Evolutionary conservation across 2,329 filamentous ascomycete genomes (phyloP).

Genomic region (Coniochaeta sp.): DNA sequence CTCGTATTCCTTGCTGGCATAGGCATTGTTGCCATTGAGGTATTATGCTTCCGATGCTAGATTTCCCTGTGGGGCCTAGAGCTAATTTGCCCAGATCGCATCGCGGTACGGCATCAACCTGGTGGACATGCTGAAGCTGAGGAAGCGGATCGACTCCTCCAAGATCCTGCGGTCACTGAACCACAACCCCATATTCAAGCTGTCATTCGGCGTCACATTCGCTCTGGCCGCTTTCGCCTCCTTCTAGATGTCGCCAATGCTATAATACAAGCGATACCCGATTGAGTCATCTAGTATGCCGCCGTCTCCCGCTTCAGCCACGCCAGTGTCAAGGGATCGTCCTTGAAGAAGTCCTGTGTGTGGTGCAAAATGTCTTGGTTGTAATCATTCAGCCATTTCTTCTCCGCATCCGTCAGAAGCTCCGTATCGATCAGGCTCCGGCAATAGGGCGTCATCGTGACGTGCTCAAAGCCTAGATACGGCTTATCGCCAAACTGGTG

Average conservation of each 20-base stretch:
- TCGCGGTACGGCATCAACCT: slow-evolving; percentile 34
- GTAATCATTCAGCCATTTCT: slow-evolving; percentile 81
- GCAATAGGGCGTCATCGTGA: slow-evolving; percentile 95
- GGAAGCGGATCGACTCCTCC: slow-evolving; percentile 27
- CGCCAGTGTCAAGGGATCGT: slow-evolving; percentile 60
- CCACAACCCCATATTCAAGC: slow-evolving; percentile 55
- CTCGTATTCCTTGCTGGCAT: slow-evolving; percentile 61
- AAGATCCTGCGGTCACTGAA: slow-evolving; percentile 41
- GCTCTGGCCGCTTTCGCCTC: slow-evolving; percentile 58
- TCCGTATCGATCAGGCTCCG: slow-evolving; percentile 72
- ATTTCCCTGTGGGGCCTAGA: background rate
- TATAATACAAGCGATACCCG: background rate
- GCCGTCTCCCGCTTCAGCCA: slow-evolving; percentile 89
- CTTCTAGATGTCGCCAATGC: slow-evolving; percentile 19
- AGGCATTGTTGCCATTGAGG: slow-evolving; percentile 55
- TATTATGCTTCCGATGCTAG: slow-evolving; percentile 23
- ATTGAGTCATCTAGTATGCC: slow-evolving; percentile 34
- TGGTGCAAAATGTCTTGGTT: slow-evolving; percentile 75
- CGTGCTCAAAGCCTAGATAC: slow-evolving; percentile 91
- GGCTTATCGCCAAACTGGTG: slow-evolving; percentile 90
- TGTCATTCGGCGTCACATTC: slow-evolving; percentile 67
- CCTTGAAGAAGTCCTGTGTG: slow-evolving; percentile 68
- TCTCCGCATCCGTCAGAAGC: slow-evolving; percentile 67
- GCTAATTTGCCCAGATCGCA: slow-evolving; percentile 26
- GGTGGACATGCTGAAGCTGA: slow-evolving; percentile 25